These are phyloP conservation scores for Ceratobasidium sp. DNA, from an alignment of 1,284 basidiomycete genomes.

Conservation along the genomic window DNA sequence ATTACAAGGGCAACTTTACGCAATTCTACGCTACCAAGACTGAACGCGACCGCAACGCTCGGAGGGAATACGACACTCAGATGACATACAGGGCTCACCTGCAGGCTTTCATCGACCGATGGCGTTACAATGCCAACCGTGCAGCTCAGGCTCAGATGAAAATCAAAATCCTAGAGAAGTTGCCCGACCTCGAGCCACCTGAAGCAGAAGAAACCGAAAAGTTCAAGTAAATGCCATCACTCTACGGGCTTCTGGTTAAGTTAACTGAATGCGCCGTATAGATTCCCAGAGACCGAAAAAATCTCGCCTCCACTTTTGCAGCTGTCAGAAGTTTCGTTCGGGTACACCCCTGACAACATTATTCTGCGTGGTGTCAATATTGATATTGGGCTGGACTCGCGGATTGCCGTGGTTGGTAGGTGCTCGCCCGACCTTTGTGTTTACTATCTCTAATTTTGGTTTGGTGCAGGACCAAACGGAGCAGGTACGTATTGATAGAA, in stretches of 20 bases:
- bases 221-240: conserved; percentile 71
- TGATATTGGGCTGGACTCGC: conserved; percentile 88
- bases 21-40: conserved; percentile 96
- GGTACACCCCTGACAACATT: conserved; percentile 84
- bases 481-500: conserved; percentile 55
- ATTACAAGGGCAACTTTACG: conserved; percentile 95
- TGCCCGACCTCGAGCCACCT: conserved; percentile 93
- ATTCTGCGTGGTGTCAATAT: conserved; percentile 88
- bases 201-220: conserved; percentile 89
- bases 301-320: conserved; percentile 97
- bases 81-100: conserved; percentile 94
- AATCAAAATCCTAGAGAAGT: conserved; percentile 98
- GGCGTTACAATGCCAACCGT: conserved; percentile 94
- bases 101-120: conserved; percentile 97
- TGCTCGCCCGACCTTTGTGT: background rate
- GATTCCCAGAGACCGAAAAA: conserved; percentile 93
- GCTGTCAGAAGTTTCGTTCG: conserved; percentile 91
- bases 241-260: background rate
- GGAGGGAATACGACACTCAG: conserved; percentile 95
- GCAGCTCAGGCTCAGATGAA: conserved; percentile 95
- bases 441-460: background rate
- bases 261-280: conserved; percentile 53
- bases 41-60: conserved; percentile 90
- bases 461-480: conserved; percentile 61
- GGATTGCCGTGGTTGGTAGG: conserved; percentile 84